Base-by-base conservation (phyloP, 441 rosid genomes). In the Macaranga tanarius region DNA sequence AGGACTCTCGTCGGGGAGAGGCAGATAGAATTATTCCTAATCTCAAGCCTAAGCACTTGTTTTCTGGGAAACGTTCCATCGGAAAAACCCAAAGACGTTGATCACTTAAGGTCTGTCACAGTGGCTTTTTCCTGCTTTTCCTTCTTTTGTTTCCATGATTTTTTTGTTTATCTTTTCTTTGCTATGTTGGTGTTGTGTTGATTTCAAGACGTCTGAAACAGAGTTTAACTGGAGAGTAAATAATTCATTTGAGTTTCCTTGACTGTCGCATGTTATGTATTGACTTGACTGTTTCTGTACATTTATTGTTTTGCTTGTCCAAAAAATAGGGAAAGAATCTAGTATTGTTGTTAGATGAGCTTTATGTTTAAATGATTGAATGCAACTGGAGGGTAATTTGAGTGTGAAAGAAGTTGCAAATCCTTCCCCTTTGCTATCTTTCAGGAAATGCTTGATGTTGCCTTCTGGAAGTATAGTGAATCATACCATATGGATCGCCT, bases 11-110 rank as follows among this genome's bases (percentile, higher is more conserved):
- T 3, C 84, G 90, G 26, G 97, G 96, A 75, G 92, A 92, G 83
- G 88, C 90, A 69, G 98, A 92, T 71, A 92, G 98, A 79, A 90
- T 84, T 71, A 89, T 94, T 56, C 96, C 97, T 23, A 85, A 84
- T 40, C 83, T 85, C 31, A 86, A 80, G 67, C 93, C 95, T 0
- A 90, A 92, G 73, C 98, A 93, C 62, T 75, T 89, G 80, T 93
- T 81, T 78, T 86, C 93, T n/a, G 98, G 96, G 69, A 93, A 90
- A 75, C 88, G 87, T n/a, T 87, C 91, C 8, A 86, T 60, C 52
- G 88, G 97, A 52, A 91, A 90, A 77, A 90, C 93, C 0, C 80
- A 91, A 0, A 82, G 92, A 61, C 86, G 92, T 31, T 85, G 79
- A 63, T 12, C 23, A 28, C 58, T 26, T 1, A 22, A 71, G 87